Conservation (phyloP, 257 asterid genomes). For the Osmanthus fragrans region DNA sequence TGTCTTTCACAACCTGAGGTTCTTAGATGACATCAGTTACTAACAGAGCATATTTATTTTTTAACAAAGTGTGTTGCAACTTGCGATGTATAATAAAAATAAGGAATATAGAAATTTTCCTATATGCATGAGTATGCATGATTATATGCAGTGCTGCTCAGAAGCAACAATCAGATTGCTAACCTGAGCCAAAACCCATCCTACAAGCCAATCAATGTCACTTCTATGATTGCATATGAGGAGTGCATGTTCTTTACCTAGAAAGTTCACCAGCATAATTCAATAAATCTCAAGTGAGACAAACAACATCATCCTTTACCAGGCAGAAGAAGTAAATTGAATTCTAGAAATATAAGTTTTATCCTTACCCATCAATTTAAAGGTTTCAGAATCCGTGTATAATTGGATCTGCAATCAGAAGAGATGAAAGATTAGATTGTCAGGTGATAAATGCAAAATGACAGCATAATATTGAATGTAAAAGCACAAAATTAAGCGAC, state of each 20-base stretch:
- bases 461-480: not conserved
- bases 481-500: not conserved
- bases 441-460: not conserved
- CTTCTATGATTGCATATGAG: constrained; percentile 80
- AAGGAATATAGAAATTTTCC: not conserved
- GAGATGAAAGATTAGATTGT: constrained; percentile 17
- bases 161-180: constrained; percentile 24
- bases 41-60: not conserved
- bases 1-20: not conserved
- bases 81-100: not conserved
- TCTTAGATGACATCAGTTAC: not conserved
- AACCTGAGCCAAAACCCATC: constrained; percentile 99
- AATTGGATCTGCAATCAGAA: constrained; percentile 68
- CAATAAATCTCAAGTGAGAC: constrained; percentile 6
- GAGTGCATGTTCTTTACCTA: constrained; percentile 96
- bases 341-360: constrained; percentile 6
- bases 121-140: not conserved
- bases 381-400: constrained; percentile 69
- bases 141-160: constrained; percentile 14
- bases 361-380: constrained; percentile 70
- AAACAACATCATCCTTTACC: constrained; percentile 5
- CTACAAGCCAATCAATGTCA: constrained; percentile 99
- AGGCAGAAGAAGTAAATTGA: not conserved
- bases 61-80: not conserved
- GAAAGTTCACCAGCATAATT: constrained; percentile 29